Evolutionary conservation across 768 basidiomycete genomes (phyloP).

Genomic region (Tulasnella sp.): DNA sequence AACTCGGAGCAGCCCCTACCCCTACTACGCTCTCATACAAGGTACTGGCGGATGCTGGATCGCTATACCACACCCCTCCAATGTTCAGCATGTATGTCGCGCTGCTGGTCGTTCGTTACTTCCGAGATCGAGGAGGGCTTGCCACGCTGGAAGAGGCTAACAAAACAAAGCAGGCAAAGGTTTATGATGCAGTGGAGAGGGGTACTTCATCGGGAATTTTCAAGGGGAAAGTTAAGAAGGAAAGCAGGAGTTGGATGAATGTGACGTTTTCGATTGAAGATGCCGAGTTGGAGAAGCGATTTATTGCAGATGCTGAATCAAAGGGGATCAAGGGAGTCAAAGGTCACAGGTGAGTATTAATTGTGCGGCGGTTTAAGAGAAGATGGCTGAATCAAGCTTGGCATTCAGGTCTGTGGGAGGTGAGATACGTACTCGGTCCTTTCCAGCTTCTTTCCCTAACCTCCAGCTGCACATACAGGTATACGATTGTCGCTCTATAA

Average conservation of each 20-base stretch:
- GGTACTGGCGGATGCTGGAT: conserved; percentile 57
- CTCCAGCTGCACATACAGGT: conserved; percentile 36
- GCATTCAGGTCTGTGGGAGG: conserved; percentile 43
- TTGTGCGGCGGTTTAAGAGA: too few species aligned
- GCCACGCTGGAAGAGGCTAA: conserved; percentile 53
- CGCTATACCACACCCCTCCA: conserved; percentile 86
- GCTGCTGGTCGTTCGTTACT: conserved; percentile 67
- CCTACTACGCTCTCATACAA: conserved; percentile 77
- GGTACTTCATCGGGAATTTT: conserved; percentile 62
- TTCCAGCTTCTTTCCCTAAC: too few species aligned
- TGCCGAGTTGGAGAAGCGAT: conserved; percentile 57
- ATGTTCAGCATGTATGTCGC: conserved; percentile 85
- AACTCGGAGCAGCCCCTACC: conserved; percentile 57
- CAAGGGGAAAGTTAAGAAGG: conserved; percentile 54
- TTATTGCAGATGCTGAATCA: conserved; percentile 68
- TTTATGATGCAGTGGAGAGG: conserved; percentile 60
- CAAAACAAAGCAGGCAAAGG: conserved; percentile 54
- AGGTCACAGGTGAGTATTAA: conserved; percentile 73
- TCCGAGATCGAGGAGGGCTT: conserved; percentile 51
- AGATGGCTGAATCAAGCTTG: neutral
- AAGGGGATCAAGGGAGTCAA: conserved; percentile 75
- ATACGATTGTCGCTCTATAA: conserved; percentile 83
- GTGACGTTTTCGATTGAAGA: conserved; percentile 69
- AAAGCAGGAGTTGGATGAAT: conserved; percentile 91
- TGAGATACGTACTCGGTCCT: too few species aligned